Conservation (phyloP, 352 stramenopile species). For the Elongisporangium prolatum region DNA sequence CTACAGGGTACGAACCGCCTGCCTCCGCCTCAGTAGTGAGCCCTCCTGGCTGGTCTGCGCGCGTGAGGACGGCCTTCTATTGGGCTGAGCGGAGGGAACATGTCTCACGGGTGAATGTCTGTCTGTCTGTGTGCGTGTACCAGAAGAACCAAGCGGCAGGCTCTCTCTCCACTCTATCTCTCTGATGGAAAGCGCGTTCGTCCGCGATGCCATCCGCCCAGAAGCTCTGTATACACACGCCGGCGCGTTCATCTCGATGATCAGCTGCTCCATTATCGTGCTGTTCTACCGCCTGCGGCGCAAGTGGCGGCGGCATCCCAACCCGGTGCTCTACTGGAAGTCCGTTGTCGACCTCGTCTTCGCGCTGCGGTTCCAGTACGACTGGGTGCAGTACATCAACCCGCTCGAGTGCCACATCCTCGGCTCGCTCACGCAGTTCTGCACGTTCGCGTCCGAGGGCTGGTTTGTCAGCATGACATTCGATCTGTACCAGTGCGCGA, state of each 20-base stretch:
- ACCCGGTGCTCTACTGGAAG: slow-evolving; percentile 82
- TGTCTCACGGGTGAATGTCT: background rate
- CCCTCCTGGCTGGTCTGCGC: background rate
- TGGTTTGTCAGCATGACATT: slow-evolving; percentile 87
- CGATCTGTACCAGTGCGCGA: slow-evolving; percentile 80
- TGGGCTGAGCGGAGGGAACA: background rate
- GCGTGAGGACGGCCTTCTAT: background rate
- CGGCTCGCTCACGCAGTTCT: slow-evolving; percentile 69
- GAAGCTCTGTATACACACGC: slow-evolving; percentile 51
- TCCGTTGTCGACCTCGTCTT: slow-evolving; percentile 67
- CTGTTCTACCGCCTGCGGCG: slow-evolving; percentile 56
- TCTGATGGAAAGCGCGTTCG: background rate
- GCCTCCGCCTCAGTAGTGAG: background rate
- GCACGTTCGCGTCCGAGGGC: slow-evolving; percentile 75
- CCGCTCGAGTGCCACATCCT: slow-evolving; percentile 44
- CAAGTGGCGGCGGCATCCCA: slow-evolving; percentile 78
- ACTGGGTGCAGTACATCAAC: slow-evolving; percentile 56
- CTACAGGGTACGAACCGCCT: background rate
- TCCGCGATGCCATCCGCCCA: slow-evolving; percentile 14
- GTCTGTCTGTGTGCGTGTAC: background rate
- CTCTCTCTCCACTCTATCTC: slow-evolving; percentile 1
- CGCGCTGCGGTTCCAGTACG: slow-evolving; percentile 67
- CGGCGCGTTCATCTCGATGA: slow-evolving; percentile 65
- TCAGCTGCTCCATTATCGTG: slow-evolving; percentile 73
- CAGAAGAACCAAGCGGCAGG: background rate